Conservation (phyloP, 192 early-diverging fungal species). For the Coemansia erecta region DNA sequence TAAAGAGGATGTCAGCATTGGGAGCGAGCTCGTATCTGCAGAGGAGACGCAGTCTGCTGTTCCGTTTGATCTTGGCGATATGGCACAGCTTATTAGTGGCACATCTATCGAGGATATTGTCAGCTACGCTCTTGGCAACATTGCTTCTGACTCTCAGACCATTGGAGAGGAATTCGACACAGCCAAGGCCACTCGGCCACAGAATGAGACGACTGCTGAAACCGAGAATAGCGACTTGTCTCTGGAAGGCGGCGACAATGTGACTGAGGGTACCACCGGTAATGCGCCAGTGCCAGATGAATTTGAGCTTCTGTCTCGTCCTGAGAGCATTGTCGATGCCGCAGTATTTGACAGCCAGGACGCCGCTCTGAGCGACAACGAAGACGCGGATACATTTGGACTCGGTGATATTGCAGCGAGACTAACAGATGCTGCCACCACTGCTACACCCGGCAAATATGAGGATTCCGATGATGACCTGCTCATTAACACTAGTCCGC, state of each 20-base stretch:
- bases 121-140: neutral
- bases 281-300: constrained; percentile 2
- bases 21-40: neutral
- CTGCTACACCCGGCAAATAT: too few relatives aligned
- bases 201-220: neutral
- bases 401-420: neutral
- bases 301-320: constrained; percentile 28
- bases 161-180: neutral
- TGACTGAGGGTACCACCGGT: neutral
- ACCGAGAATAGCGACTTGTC: neutral
- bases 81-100: constrained; percentile 6
- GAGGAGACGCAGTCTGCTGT: too few relatives aligned
- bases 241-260: neutral
- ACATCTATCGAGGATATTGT: constrained; percentile 8
- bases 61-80: neutral
- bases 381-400: neutral
- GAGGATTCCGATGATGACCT: constrained; percentile 2
- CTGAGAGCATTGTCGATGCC: constrained; percentile 9
- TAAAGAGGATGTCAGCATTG: constrained; percentile 10
- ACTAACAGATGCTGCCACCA: neutral
- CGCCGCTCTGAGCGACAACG: neutral
- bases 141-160: neutral
- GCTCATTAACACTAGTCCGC: neutral
- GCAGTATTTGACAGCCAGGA: constrained; percentile 7
- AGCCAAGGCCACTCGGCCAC: neutral